Conservation (phyloP, 1,284 basidiomycete genomes). For the Laetiporus sulphureus region DNA sequence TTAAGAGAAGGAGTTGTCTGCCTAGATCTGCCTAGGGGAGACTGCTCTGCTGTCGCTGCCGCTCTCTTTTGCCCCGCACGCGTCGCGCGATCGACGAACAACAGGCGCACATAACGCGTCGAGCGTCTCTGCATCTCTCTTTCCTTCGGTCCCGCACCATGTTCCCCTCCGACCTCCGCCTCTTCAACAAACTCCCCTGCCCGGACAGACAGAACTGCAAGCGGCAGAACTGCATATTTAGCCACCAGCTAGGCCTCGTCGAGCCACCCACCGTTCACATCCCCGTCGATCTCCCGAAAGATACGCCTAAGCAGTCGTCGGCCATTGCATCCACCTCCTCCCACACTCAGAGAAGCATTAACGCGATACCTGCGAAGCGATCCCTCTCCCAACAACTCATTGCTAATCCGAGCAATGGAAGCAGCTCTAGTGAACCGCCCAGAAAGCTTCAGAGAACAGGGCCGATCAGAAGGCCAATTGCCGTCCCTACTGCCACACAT, state of each 20-base stretch:
- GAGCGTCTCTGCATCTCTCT: too few relatives aligned
- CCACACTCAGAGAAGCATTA: slow-evolving; percentile 2
- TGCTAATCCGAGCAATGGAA: slow-evolving; percentile 11
- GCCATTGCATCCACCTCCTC: slow-evolving; percentile 9
- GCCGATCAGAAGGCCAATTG: slow-evolving; percentile 30
- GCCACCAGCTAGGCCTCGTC: slow-evolving; percentile 40
- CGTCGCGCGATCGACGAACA: too few relatives aligned
- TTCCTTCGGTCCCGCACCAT: slow-evolving; percentile 30
- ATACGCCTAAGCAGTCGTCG: slow-evolving; percentile 8
- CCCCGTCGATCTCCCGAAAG: slow-evolving; percentile 28
- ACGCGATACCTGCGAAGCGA: slow-evolving; percentile 28
- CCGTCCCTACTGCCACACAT: slow-evolving; percentile 34
- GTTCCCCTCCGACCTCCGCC: slow-evolving; percentile 58
- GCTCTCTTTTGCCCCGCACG: too few relatives aligned
- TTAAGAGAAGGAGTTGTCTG: too few relatives aligned
- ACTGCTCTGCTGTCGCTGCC: too few relatives aligned
- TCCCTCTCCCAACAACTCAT: slow-evolving; percentile 8
- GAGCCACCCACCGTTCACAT: slow-evolving; percentile 32
- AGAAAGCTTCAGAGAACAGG: slow-evolving; percentile 53
- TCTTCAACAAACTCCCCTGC: slow-evolving; percentile 59
- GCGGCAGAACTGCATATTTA: slow-evolving; percentile 56
- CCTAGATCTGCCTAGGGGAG: too few relatives aligned
- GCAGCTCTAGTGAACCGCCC: slow-evolving; percentile 39
- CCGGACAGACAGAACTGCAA: slow-evolving; percentile 46
- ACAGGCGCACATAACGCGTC: too few relatives aligned